Conservation (phyloP, 2,329 filamentous ascomycete genomes). For the Gyromitra esculenta region DNA sequence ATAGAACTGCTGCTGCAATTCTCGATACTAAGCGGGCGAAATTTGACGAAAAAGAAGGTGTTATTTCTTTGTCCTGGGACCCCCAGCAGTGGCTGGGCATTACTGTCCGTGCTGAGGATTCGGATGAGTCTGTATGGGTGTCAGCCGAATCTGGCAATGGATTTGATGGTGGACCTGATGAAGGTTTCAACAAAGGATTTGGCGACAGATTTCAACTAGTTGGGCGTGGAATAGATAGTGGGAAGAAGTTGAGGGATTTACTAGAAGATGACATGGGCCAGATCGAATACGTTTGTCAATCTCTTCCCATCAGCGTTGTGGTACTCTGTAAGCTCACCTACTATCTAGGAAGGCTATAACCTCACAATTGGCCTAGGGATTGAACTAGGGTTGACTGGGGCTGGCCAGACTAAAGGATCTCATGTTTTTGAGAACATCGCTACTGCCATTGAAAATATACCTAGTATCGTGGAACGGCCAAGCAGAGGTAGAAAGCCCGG, state of each 20-base stretch:
- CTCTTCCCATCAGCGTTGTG: background rate
- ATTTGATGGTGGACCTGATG: background rate
- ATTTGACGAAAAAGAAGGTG: slow-evolving; percentile 8
- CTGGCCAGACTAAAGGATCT: background rate
- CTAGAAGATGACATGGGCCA: slow-evolving; percentile 20
- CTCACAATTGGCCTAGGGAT: slow-evolving; percentile 29
- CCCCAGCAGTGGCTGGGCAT: slow-evolving; percentile 30
- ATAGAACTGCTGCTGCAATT: background rate
- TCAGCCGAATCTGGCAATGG: background rate
- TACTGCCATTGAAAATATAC: slow-evolving; percentile 20
- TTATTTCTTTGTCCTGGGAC: slow-evolving; percentile 31
- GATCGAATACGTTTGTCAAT: slow-evolving; percentile 38
- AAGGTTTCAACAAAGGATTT: background rate
- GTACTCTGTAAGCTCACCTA: background rate
- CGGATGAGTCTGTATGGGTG: slow-evolving; percentile 8
- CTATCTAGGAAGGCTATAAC: slow-evolving; percentile 39
- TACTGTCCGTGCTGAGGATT: slow-evolving; percentile 5
- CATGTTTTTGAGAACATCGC: slow-evolving; percentile 22
- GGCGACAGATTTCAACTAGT: background rate
- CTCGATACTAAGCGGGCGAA: background rate
- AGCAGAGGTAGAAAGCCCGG: background rate
- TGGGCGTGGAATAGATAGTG: too few relatives aligned
- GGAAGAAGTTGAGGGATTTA: background rate
- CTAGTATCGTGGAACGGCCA: slow-evolving; percentile 18
- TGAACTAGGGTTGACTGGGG: slow-evolving; percentile 27